Conservation (phyloP, 495 filamentous ascomycete species). For the Tuber aestivum region DNA sequence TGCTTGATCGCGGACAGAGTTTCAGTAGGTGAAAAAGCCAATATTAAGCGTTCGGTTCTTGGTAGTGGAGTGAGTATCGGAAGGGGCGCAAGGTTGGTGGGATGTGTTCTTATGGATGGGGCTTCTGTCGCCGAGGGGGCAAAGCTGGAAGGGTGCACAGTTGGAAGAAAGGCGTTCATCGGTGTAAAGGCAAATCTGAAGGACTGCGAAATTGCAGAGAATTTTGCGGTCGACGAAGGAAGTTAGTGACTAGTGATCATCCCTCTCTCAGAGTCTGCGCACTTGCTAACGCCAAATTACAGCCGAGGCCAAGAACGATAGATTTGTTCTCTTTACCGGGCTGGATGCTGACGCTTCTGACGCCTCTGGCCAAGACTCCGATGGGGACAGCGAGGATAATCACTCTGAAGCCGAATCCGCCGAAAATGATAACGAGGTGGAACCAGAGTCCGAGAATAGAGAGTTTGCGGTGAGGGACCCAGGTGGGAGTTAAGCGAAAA, state of each 20-base stretch:
- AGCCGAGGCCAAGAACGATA: slow-evolving; percentile 74
- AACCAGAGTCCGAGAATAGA: slow-evolving; percentile 8
- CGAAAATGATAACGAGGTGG: slow-evolving; percentile 15
- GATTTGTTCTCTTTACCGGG: slow-evolving; percentile 77
- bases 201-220: slow-evolving; percentile 88
- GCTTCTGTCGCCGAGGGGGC: slow-evolving; percentile 71
- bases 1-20: slow-evolving; percentile 79
- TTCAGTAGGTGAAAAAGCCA: slow-evolving; percentile 69
- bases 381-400: slow-evolving; percentile 26
- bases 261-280: not conserved
- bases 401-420: slow-evolving; percentile 23
- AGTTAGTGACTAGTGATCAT: slow-evolving; percentile 50
- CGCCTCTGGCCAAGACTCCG: slow-evolving; percentile 30
- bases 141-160: slow-evolving; percentile 71
- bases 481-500: too few relatives aligned
- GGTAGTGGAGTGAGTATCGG: slow-evolving; percentile 79
- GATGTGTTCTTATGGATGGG: slow-evolving; percentile 87
- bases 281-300: slow-evolving; percentile 35
- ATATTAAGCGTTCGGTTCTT: slow-evolving; percentile 84
- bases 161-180: slow-evolving; percentile 69
- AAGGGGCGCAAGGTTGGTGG: slow-evolving; percentile 66
- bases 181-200: slow-evolving; percentile 69
- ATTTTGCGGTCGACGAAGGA: slow-evolving; percentile 68
- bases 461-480: too few relatives aligned
- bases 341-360: slow-evolving; percentile 50